These are phyloP conservation scores for Chlorencoelia australis DNA, from an alignment of 2,329 filamentous ascomycete genomes.

Conservation along the genomic window DNA sequence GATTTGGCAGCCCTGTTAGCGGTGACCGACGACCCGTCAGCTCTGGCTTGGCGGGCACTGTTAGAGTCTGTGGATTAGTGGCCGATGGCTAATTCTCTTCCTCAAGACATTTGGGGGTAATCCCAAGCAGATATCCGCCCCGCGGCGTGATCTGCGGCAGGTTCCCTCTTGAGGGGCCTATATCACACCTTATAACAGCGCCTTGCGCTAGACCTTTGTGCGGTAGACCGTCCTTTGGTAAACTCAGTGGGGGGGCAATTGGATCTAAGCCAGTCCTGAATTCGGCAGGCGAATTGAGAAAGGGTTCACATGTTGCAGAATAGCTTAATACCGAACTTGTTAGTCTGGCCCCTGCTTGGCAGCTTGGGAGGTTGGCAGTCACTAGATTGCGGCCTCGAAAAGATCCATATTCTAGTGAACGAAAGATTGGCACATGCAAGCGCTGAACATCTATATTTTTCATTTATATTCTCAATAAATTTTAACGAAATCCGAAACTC, in stretches of 20 bases:
- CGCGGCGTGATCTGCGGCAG: neutral
- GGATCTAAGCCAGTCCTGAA: too few species aligned
- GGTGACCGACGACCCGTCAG: slow-evolving; percentile 1
- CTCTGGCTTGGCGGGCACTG: neutral
- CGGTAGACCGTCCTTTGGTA: slow-evolving; percentile 1
- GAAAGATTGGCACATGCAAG: too few species aligned
- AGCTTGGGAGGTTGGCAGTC: too few species aligned
- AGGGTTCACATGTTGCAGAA: too few species aligned
- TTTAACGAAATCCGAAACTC: too few species aligned
- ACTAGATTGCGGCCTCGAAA: too few species aligned
- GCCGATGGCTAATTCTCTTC: slow-evolving; percentile 1
- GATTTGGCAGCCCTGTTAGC: neutral
- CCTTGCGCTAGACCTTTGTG: neutral
- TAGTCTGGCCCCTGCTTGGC: too few species aligned
- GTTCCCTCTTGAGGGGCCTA: neutral
- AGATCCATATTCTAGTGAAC: too few species aligned
- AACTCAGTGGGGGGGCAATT: neutral
- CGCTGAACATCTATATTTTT: too few species aligned
- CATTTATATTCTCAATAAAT: too few species aligned
- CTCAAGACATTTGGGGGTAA: neutral
- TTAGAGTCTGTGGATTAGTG: slow-evolving; percentile 2
- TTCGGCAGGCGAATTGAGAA: too few species aligned
- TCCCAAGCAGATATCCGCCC: neutral
- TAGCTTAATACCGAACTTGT: too few species aligned
- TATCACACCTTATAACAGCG: neutral